phyloP scores from a whole-genome alignment of 257 asterid species.

The Gentiana straminea region DNA sequence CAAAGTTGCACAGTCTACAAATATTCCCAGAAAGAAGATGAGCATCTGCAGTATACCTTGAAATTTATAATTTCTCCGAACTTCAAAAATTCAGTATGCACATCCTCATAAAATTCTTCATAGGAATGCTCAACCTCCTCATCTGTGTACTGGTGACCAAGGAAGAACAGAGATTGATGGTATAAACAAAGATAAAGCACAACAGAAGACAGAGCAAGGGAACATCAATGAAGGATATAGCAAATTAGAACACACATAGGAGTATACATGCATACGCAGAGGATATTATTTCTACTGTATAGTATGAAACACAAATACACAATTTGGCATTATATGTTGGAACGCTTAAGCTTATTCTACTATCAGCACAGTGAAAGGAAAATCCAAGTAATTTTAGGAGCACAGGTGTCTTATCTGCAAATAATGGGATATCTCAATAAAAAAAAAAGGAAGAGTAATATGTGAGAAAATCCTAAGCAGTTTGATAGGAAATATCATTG shows the following conservation, averaged over 20 bases:
- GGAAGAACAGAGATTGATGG: constrained; percentile 26
- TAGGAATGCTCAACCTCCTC: constrained; percentile 82
- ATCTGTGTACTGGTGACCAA: constrained; percentile 60
- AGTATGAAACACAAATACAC: not conserved
- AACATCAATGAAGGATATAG: not conserved
- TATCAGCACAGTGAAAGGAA: too few species aligned
- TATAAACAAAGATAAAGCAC: constrained; percentile 7
- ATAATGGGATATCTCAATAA: too few species aligned
- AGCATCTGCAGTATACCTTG: constrained; percentile 44
- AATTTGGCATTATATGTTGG: too few species aligned
- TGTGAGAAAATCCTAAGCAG: too few species aligned
- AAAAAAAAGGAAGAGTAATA: too few species aligned
- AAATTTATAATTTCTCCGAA: constrained; percentile 89
- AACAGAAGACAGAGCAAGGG: not conserved
- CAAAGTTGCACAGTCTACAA: not conserved
- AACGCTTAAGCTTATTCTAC: too few species aligned
- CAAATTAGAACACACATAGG: not conserved
- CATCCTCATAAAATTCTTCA: constrained; percentile 97
- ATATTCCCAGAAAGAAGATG: not conserved
- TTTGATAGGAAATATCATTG: too few species aligned
- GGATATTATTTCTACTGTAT: not conserved
- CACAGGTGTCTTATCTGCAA: too few species aligned
- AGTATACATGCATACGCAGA: constrained; percentile 7
- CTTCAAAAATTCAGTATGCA: constrained; percentile 92
- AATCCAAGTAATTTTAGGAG: too few species aligned